A percentile compares a stretch with the other conserved stretches of the same genome.
These are phyloP conservation scores for Cladorrhinum sp. DNA, from an alignment of 2,329 filamentous ascomycete species.

Conservation along the genomic window DNA sequence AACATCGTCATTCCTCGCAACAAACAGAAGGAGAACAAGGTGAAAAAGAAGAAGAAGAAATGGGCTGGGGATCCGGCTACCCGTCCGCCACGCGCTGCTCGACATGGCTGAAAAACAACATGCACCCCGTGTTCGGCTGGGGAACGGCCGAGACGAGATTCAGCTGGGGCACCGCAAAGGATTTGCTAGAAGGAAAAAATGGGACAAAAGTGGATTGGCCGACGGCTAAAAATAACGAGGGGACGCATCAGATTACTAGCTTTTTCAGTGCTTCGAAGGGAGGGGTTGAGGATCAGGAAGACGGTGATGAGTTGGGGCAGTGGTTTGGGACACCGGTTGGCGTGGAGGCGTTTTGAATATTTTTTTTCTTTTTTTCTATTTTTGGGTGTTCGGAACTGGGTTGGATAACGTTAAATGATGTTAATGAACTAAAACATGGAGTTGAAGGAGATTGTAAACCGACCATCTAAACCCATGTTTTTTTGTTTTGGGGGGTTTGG, in stretches of 20 bases:
- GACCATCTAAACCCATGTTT: too few species aligned
- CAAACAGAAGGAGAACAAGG: conserved; percentile 40
- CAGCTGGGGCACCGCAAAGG: conserved; percentile 93
- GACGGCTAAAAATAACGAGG: conserved; percentile 64
- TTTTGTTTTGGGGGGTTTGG: too few species aligned
- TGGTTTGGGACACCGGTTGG: conserved; percentile 80
- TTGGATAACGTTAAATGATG: too few species aligned
- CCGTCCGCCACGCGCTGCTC: conserved; percentile 81
- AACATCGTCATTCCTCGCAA: neutral
- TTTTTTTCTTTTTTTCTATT: neutral
- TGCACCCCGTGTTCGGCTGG: conserved; percentile 96
- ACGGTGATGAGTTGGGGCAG: conserved; percentile 64
- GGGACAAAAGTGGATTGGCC: conserved; percentile 83
- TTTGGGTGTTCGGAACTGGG: neutral
- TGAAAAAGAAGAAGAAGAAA: conserved; percentile 38
- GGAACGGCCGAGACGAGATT: conserved; percentile 80
- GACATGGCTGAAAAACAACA: conserved; percentile 76
- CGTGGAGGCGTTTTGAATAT: conserved; percentile 62
- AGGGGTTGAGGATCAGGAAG: conserved; percentile 27
- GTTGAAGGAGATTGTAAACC: too few species aligned
- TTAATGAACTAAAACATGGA: too few species aligned
- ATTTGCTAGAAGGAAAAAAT: conserved; percentile 73
- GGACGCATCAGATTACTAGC: conserved; percentile 66
- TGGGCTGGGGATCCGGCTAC: conserved; percentile 86
- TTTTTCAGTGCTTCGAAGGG: conserved; percentile 53